Percentiles rank a stretch among this genome's conserved stretches.
Evolutionary conservation across 148 eudicot genomes (phyloP).

Genomic region (Mesembryanthemum crystallinum): DNA sequence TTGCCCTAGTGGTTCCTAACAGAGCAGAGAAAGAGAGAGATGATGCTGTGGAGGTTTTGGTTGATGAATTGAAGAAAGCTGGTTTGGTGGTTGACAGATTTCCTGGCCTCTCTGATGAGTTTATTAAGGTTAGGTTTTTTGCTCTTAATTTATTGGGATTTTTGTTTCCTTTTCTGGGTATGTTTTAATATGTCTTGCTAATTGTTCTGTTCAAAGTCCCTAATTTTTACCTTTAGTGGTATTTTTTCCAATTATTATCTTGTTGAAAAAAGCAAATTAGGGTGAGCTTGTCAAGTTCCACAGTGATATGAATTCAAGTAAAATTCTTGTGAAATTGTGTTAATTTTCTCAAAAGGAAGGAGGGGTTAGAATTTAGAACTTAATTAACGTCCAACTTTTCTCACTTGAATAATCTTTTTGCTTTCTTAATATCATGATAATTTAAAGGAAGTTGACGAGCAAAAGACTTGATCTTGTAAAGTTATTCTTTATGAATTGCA

Average conservation of each 20-base stretch:
- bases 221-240: not conserved
- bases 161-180: not conserved
- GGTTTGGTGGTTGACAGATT: conserved; percentile 70
- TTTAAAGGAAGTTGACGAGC: too few species aligned
- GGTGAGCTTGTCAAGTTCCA: not conserved
- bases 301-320: not conserved
- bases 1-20: conserved; percentile 70
- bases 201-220: not conserved
- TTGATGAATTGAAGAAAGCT: conserved; percentile 52
- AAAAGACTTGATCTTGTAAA: too few species aligned
- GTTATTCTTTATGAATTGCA: too few species aligned
- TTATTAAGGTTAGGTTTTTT: conserved; percentile 58
- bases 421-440: too few species aligned
- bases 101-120: conserved; percentile 71
- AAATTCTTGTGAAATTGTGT: not conserved
- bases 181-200: not conserved
- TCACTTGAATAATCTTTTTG: too few species aligned
- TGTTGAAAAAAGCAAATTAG: not conserved
- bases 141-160: not conserved
- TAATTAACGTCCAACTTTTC: too few species aligned
- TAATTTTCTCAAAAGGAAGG: not conserved
- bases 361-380: too few species aligned
- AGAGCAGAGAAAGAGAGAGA: conserved; percentile 27
- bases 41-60: conserved; percentile 59
- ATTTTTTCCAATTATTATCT: not conserved